Evolutionary conservation across 176 grass and related monocot genomes (phyloP), one percentile per base, ranked within the genome.

Genomic region (Coix lacrymajobi): DNA sequence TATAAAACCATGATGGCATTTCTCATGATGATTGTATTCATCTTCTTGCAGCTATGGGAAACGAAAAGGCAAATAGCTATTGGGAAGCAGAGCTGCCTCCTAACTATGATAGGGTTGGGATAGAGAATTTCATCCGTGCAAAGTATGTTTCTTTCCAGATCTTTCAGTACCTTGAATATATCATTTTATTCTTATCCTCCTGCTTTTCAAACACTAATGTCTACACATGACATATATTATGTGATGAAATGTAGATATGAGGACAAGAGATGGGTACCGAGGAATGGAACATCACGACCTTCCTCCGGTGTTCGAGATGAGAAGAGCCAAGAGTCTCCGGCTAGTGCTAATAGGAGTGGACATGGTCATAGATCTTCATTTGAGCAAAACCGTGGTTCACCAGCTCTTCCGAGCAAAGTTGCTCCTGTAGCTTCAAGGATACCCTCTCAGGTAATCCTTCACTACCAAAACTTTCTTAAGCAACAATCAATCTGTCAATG

Each of bases 1-100:
- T 40, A 76, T 81, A 36, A 68, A 87, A 62, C 71, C 25, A 30
- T 34, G 72, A 81, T 62, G 14, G 4, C 22, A 79, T 71, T 79
- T 81, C 64, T 71, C 7, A 24, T 66, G 60, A 43, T 80, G 56
- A 66, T 43, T 66, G 22, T 79, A 36, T 85, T 44, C 65, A 63
- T 54, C 62, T 78, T 81, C 72, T 48, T 96, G 51, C 79, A 99
- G 97, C 89, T 85, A 99, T 96, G 93, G 97, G 97, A 86, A 99
- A 99, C 79, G 93, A 96, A 81, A 99, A 90, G 37, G 80, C 97
- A 85, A 99, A 99, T 79, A 41, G 61, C 78, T 96, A 96, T 75
- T 99, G 97, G 97, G 97, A 99, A 91, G 97, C 93, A 13, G 93
- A 99, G 84, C 87, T 99, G 25, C 97, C 93, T 62, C 97, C 89